phyloP scores from a whole-genome alignment of 257 asterid species.

The Phtheirospermum japonicum region DNA sequence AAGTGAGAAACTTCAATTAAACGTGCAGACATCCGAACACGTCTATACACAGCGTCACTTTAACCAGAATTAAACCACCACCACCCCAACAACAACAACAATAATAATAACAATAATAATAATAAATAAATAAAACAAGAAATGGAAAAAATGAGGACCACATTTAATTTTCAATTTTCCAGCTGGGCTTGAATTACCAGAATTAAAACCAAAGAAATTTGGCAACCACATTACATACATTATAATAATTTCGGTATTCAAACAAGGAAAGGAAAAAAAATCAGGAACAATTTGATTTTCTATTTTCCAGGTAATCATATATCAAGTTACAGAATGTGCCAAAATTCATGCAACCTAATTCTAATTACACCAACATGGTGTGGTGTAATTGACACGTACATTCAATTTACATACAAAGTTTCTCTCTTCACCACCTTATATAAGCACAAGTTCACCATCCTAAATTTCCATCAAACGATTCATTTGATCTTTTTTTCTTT shows the following conservation, averaged over 20 bases:
- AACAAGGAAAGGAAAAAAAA: no score
- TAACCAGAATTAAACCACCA: no score
- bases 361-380: not conserved
- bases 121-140: no score
- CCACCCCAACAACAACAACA: no score
- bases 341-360: constrained; percentile 32
- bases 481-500: constrained; percentile 16
- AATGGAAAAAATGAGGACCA: not conserved
- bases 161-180: not conserved
- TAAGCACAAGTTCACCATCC: constrained; percentile 25
- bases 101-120: no score
- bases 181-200: no score
- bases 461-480: constrained; percentile 20
- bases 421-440: constrained; percentile 10
- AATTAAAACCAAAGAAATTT: no score
- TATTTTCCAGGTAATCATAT: no score
- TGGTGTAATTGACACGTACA: not conserved
- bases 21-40: constrained; percentile 28
- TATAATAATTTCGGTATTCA: not conserved
- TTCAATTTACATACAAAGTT: not conserved
- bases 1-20: constrained; percentile 19
- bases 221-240: no score
- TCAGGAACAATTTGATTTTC: no score
- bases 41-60: not conserved
- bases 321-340: constrained; percentile 8